Conservation (phyloP, 2,329 filamentous ascomycete genomes). For the Alternaria novae-zelandiae region DNA sequence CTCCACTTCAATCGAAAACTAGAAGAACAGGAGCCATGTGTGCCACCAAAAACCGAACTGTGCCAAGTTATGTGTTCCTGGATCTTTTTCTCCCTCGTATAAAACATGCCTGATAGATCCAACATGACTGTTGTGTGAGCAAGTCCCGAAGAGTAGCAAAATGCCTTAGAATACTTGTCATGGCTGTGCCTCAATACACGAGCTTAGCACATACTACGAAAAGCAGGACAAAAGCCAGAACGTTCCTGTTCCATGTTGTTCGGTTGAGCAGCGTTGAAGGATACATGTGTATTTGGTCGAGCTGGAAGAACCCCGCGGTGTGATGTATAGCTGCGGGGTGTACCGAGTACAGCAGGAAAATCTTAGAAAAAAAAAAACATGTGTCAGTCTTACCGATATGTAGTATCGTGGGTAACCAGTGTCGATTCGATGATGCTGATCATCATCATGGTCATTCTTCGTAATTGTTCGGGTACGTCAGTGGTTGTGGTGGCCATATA, state of each 20-base stretch:
- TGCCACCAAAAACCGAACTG: not conserved
- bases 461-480: not conserved
- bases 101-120: too few species aligned
- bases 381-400: not conserved
- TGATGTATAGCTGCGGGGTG: not conserved
- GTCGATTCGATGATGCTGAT: not conserved
- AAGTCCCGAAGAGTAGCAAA: not conserved
- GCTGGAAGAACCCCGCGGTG: not conserved
- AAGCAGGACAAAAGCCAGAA: not conserved
- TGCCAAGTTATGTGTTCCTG: not conserved
- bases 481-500: not conserved
- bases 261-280: not conserved
- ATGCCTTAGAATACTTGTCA: not conserved
- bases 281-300: not conserved
- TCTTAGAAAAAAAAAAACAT: not conserved
- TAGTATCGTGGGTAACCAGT: not conserved
- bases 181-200: not conserved
- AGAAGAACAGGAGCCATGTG: fast-evolving
- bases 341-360: not conserved
- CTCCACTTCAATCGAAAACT: not conserved
- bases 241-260: not conserved
- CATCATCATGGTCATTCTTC: not conserved
- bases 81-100: not conserved
- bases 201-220: not conserved
- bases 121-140: too few species aligned